Evolutionary conservation across 2,329 filamentous ascomycete species (phyloP), one percentile per base, ranked within the genome.

Genomic region (Dactylellina drechsleri): DNA sequence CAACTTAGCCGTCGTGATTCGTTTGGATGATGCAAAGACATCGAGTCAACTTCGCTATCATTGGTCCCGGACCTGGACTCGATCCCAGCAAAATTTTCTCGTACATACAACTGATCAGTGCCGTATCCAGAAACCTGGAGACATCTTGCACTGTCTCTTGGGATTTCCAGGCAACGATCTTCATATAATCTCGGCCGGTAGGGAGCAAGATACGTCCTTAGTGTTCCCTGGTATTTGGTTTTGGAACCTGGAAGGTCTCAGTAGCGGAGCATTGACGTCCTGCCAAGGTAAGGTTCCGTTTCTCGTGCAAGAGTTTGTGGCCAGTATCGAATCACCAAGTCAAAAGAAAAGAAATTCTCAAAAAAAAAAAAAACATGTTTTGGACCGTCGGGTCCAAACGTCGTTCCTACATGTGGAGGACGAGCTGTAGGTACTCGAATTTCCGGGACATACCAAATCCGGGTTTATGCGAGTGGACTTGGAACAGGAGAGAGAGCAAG

Each of bases 51-150:
- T 50, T 67, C 70, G 62, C 58, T 52, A 20, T 74, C 62, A 74
- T 67, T 74, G 70, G 70, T 74, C 64, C 70, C 70, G 58, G 67
- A 59, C 18, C 41, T 10, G 41, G 26, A 20, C 62, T 62, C 54
- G 62, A 67, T 74, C 62, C 62, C 58, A 53, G 40, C 64, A 64
- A 47, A 62, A 41, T 53, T 23, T 52, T 54, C 31, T 36, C 31
- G 56, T 15, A 64, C 57, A 50, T 15, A 64, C 57, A 50, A 56
- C 71, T 58, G 71, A 75, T 59, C 71, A 75, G 64, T 75, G 31
- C 71, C 64, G 49, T 75, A 64, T 64, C 71, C 71, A 75, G 71
- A 75, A 75, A 75, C 71, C 64, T 68, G 71, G 71, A 68, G 64
- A 68, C 71, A 54, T 75, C 64, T 58, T 75, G 64, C 71, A 75